Evolutionary conservation across 768 basidiomycete species (phyloP), one percentile per base, ranked within the genome.

Genomic region (Hericium erinaceus): DNA sequence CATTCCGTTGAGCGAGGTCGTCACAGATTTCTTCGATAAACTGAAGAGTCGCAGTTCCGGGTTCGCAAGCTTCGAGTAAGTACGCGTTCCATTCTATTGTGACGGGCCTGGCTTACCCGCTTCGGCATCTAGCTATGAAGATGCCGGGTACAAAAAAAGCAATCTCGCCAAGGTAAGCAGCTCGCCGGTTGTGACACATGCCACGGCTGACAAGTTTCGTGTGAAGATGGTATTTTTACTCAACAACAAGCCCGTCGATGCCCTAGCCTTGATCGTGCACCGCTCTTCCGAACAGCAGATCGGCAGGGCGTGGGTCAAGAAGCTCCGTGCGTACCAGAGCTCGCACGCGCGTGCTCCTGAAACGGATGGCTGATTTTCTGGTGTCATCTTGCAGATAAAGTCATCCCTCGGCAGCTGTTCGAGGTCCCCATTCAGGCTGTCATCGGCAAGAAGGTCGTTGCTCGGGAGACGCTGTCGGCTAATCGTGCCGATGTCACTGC

Each of bases 341-440:
- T 18, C 26, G 20, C 22, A 53, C 40, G 38, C 37, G 56, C 22
- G 55, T 53, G 22, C 44, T 33, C 33, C 33, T 33, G 33, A 33
- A 46, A 22, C 2, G 16, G 5, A 4, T 18, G 13, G 28, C 37
- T 61, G 50, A 52, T 38, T 5, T 26, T 13, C 11, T 54, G 56
- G 49, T 13, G 39, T 49, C 39, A 9, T 33, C 18, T 24, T 58
- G 13, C 61, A 93, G 91, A 90, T 71, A 90, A 90, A 65, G 92
- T 98, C 40, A 90, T 98, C 37, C 94, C 95, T 28, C 77, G 89
- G 49, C 95, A 98, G 68, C 71, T 93, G 52, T 98, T 95, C 66
- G 95, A 98, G 70, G 85, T 98, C 11, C 88, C 95, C 2, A 97
- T 99, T 54, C 97, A 98, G 67, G 97, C 97, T 39, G 86, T 85